These are phyloP conservation scores for Pseudonitzschia delicatissima DNA, from an alignment of 108 stramenopile genomes.

Conservation along the genomic window DNA sequence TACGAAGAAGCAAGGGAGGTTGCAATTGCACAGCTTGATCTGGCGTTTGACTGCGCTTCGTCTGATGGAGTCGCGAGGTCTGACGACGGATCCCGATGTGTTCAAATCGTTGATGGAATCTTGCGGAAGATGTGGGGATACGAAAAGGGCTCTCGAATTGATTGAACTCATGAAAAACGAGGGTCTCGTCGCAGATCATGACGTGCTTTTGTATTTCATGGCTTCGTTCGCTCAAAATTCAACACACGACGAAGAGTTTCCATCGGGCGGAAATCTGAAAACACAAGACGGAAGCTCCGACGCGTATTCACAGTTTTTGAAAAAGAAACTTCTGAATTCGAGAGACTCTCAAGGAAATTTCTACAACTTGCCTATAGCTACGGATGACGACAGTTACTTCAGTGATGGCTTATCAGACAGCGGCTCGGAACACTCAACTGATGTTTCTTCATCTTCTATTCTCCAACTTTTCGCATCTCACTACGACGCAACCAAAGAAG, in stretches of 20 bases:
- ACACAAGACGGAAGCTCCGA: constrained; percentile 13
- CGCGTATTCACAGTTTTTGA: constrained; percentile 36
- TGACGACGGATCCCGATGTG: constrained; percentile 60
- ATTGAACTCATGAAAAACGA: constrained; percentile 81
- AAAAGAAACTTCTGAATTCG: constrained; percentile 20
- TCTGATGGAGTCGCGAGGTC: constrained; percentile 57
- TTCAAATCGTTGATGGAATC: constrained; percentile 84
- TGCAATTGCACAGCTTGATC: constrained; percentile 77
- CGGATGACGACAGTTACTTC: constrained; percentile 15
- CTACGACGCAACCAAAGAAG: neutral
- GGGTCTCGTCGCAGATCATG: constrained; percentile 60
- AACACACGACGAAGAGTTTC: constrained; percentile 3
- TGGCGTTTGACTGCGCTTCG: constrained; percentile 74
- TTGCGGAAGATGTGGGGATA: constrained; percentile 79
- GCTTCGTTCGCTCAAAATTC: constrained; percentile 54
- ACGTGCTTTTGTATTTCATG: constrained; percentile 66
- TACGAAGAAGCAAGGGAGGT: constrained; percentile 74
- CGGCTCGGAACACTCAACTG: constrained; percentile 21
- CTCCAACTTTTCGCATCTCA: constrained; percentile 25
- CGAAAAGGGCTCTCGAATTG: constrained; percentile 64
- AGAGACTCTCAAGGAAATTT: constrained; percentile 18
- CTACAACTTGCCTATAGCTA: constrained; percentile 9
- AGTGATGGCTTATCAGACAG: constrained; percentile 27
- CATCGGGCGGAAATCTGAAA: neutral
- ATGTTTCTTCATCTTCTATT: neutral